Percentiles rank a stretch among this genome's conserved stretches.
phyloP scores from a whole-genome alignment of 345 rosid genomes.

The Lumnitzera littorea region DNA sequence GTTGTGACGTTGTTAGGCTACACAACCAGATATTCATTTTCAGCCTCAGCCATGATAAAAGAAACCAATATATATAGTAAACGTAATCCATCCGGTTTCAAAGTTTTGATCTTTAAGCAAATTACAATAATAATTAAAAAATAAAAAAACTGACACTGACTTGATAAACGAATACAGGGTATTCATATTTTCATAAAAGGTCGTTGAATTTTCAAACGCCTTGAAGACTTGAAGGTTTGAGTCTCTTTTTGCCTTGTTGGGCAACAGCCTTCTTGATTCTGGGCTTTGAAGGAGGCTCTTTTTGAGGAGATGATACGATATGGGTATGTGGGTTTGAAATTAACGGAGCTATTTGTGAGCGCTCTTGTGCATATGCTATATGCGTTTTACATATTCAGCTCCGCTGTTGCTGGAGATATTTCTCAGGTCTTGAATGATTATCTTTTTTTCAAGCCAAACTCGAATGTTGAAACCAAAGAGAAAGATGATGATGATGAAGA shows the following conservation, averaged over 20 bases:
- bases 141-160: too few species aligned
- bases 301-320: conserved; percentile 47
- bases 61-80: conserved; percentile 14
- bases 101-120: too few species aligned
- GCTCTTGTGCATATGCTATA: conserved; percentile 62
- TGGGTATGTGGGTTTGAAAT: conserved; percentile 54
- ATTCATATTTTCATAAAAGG: too few species aligned
- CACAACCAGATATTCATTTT: neutral
- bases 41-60: conserved; percentile 5
- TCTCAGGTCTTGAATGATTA: conserved; percentile 44
- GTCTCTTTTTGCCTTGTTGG: too few species aligned
- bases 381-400: conserved; percentile 78
- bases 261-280: too few species aligned
- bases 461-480: conserved; percentile 13
- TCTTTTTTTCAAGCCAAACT: conserved; percentile 38
- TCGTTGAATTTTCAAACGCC: too few species aligned
- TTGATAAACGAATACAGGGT: too few species aligned
- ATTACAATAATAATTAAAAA: too few species aligned
- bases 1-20: neutral
- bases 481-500: neutral
- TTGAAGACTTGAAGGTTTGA: too few species aligned
- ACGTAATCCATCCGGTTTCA: too few species aligned
- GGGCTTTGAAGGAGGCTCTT: neutral
- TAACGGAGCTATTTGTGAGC: conserved; percentile 77
- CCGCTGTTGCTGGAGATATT: conserved; percentile 88